phyloP scores from a whole-genome alignment of 495 filamentous ascomycete species.

The Penicillium lividum region DNA sequence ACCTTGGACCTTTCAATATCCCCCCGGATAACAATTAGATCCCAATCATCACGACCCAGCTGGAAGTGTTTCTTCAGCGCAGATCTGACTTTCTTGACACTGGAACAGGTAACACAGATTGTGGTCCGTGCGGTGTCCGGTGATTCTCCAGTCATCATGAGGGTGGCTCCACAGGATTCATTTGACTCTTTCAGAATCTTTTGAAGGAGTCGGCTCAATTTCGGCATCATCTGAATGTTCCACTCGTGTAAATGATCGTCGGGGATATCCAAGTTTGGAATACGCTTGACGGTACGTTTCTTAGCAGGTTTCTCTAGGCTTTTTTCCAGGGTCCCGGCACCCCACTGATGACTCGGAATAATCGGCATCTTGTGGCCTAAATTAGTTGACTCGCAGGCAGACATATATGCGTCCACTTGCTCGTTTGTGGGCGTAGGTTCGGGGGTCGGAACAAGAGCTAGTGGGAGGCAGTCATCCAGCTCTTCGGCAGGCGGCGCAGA shows the following conservation, averaged over 20 bases:
- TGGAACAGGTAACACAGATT: slow-evolving; percentile 73
- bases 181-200: slow-evolving; percentile 57
- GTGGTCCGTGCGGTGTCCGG: slow-evolving; percentile 67
- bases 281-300: slow-evolving; percentile 47
- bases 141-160: slow-evolving; percentile 73
- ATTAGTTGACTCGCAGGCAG: slow-evolving; percentile 19
- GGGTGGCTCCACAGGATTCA: slow-evolving; percentile 72
- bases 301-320: slow-evolving; percentile 33
- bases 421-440: slow-evolving; percentile 33
- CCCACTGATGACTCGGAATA: slow-evolving; percentile 29
- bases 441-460: slow-evolving; percentile 44
- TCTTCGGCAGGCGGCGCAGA: slow-evolving; percentile 45
- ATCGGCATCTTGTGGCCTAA: slow-evolving; percentile 26
- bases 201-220: slow-evolving; percentile 68
- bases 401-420: slow-evolving; percentile 21
- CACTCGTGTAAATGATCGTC: slow-evolving; percentile 67
- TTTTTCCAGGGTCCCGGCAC: slow-evolving; percentile 27
- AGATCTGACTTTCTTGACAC: slow-evolving; percentile 67
- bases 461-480: slow-evolving; percentile 46
- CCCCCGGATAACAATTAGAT: slow-evolving; percentile 63
- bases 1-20: slow-evolving; percentile 69
- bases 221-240: slow-evolving; percentile 69
- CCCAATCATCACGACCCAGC: slow-evolving; percentile 60
- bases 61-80: slow-evolving; percentile 72
- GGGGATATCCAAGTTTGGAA: slow-evolving; percentile 52